Base-by-base conservation (phyloP, 2,329 filamentous ascomycete species). In the Epichloe gansuensis region DNA sequence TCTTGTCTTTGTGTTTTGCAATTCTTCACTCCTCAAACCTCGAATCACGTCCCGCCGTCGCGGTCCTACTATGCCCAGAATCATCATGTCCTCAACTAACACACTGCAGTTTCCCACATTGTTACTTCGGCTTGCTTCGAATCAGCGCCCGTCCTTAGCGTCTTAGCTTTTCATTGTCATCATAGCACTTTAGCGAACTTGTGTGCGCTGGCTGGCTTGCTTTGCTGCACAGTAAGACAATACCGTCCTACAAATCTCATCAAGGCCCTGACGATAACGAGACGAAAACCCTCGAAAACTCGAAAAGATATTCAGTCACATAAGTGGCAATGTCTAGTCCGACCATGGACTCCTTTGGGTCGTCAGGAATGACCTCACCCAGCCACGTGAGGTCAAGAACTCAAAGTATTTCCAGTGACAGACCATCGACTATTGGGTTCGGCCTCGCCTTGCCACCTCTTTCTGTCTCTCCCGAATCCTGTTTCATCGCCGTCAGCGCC, bases 401-500 rank as follows among this genome's bases (percentile, higher is more conserved):
- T 13, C 77, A 78, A 58, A 88, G 84, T 67, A 76, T 86, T 57
- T 87, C 82, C 55, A 88, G 85, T 72, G 85, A 88, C 66, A 73
- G 80, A 55, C 80, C 83, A 25, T 87, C 85, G 5, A 74, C 78
- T 56, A 72, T 77, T 62, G 72, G 69, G 66, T 72, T 75, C 62
- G 77, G 77, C 61, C 70, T 86, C 48, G 75, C 81, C 67, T 80
- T 82, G 46, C 86, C 87, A 50, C 86, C 88, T 17, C 66, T 79
- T 37, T 73, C 74, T 48, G 78, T 91, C 54, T 83, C 83, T 46
- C 93, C 91, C 9, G 75, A 85, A 58, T 85, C 93, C 34, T 87
- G 83, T 17, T 98, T 94, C 70, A 91, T 98, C 62, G 91, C 91
- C 46, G 76, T 82, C 35, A 85, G 89, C 46, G 89, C 91, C 54